A percentile compares a stretch with the other conserved stretches of the same genome.
Evolutionary conservation across 768 basidiomycete genomes (phyloP).

Genomic region (Hemileccinum rubropunctum): DNA sequence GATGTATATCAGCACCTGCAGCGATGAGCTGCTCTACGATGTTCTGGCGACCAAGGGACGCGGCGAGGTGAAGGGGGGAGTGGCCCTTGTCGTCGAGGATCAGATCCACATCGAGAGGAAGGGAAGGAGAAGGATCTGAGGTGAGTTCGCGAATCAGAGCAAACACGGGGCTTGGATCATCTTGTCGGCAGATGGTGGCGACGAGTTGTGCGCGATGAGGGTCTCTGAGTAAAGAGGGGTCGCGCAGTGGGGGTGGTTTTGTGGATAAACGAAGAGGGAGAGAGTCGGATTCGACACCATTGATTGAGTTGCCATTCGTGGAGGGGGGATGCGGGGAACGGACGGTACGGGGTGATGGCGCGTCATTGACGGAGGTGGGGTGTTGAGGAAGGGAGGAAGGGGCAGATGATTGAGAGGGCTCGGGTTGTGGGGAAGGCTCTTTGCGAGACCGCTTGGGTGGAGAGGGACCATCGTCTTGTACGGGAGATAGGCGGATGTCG

Average conservation of each 20-base stretch:
- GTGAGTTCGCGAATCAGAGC: conserved; percentile 65
- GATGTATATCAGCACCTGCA: conserved; percentile 81
- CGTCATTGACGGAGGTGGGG: conserved; percentile 33
- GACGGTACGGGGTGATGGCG: conserved; percentile 37
- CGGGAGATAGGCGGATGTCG: conserved; percentile 45
- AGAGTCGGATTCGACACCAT: conserved; percentile 41
- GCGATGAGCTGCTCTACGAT: conserved; percentile 69
- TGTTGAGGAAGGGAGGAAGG: conserved; percentile 21
- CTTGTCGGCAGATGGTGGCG: conserved; percentile 63
- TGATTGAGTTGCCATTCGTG: conserved; percentile 44
- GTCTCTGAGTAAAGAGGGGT: conserved; percentile 49
- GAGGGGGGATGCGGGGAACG: conserved; percentile 46
- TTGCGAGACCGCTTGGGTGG: conserved; percentile 71
- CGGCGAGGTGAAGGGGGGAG: conserved; percentile 90
- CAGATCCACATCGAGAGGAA: conserved; percentile 63
- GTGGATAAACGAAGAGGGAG: conserved; percentile 63
- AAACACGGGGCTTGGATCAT: conserved; percentile 62
- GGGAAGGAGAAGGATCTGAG: conserved; percentile 35
- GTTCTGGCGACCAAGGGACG: conserved; percentile 72
- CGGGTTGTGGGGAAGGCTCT: conserved; percentile 42
- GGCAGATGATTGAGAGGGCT: conserved; percentile 21
- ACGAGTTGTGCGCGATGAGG: conserved; percentile 61
- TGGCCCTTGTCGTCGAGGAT: conserved; percentile 94
- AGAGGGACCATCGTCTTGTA: conserved; percentile 62
- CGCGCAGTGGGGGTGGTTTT: conserved; percentile 56